Conservation (phyloP, 768 basidiomycete genomes). For the Kwoniella europaea region DNA sequence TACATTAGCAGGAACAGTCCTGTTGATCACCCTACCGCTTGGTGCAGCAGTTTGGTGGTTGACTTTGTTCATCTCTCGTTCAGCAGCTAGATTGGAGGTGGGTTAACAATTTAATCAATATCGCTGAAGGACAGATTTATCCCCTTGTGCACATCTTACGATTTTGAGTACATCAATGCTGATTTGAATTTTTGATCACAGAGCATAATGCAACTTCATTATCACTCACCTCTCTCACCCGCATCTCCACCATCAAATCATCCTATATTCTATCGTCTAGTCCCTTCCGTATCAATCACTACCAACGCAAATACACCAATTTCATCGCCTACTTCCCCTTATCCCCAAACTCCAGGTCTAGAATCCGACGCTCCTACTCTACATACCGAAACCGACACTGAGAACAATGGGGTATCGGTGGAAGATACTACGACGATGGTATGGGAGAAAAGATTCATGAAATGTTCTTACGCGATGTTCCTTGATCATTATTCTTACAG, state of each 20-base stretch:
- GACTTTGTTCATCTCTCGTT: conserved; percentile 53
- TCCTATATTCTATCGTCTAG: conserved; percentile 54
- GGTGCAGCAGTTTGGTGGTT: conserved; percentile 57
- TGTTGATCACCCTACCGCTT: conserved; percentile 55
- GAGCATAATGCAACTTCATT: conserved; percentile 54
- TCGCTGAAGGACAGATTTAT: not conserved
- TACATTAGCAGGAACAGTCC: conserved; percentile 54
- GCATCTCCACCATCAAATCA: conserved; percentile 38
- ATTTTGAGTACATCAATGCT: not conserved
- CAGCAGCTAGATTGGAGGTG: conserved; percentile 55
- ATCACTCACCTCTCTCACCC: conserved; percentile 41
- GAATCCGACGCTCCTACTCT: not conserved
- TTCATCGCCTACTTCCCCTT: conserved; percentile 12
- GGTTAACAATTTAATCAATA: not conserved
- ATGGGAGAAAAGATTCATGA: conserved; percentile 56
- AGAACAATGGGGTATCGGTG: not conserved
- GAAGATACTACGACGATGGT: conserved; percentile 19
- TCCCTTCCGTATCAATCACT: conserved; percentile 22
- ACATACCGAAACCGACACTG: not conserved
- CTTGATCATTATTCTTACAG: conserved; percentile 55
- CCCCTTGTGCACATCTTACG: too few relatives aligned
- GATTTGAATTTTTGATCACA: conserved; percentile 17
- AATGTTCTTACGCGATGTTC: conserved; percentile 56
- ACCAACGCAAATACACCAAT: conserved; percentile 14
- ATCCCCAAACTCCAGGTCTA: conserved; percentile 7